Evolutionary conservation across 1,284 basidiomycete genomes (phyloP), one percentile per base, ranked within the genome.

Genomic region (Rugosomyces carneus): DNA sequence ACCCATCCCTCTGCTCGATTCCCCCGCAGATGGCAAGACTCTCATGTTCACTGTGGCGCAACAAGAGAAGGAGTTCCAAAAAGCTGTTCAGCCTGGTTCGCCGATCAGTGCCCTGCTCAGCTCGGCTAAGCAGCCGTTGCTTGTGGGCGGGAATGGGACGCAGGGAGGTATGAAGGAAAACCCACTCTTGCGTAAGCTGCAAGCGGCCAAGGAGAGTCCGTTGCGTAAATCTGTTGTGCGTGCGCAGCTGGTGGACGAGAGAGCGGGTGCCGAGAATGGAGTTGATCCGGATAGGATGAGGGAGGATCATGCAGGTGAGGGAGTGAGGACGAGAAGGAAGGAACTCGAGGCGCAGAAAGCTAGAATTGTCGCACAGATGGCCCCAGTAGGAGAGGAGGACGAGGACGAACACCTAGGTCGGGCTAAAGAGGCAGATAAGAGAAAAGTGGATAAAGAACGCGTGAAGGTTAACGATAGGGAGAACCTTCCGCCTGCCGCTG

Each of bases 1-100:
- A 26, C 53, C 24, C 34, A 55, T 39, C 27, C 40, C 45, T 16
- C 40, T 45, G n/a, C 55, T 53, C 35, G 49, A 42, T n/a, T 51
- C 51, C 20, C 37, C 58, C 13, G 58, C 58, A 15, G 60, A 60
- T 49, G 55, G 57, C 34, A 72, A 69, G 57, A 73, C 67, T 18
- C 69, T 72, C 31, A 78, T 74, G 2, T 76, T 75, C 5, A 83
- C 72, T 42, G 82, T 89, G 52, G 80, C 84, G 4, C 87, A 92
- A 57, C 90, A 94, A 63, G 94, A 99, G 76, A 84, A 88, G 59
- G 94, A 97, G 65, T 95, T 96, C 80, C 84, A 92, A 69, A 85
- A 88, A 57, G 96, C 93, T 1, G 89, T 98, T 2, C 89, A 94
- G 61, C 96, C 95, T 3, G 93, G 91, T 42, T 90, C 85, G 53